Conservation (phyloP, 2,329 filamentous ascomycete species). For the Pseudocercospora cruenta region DNA sequence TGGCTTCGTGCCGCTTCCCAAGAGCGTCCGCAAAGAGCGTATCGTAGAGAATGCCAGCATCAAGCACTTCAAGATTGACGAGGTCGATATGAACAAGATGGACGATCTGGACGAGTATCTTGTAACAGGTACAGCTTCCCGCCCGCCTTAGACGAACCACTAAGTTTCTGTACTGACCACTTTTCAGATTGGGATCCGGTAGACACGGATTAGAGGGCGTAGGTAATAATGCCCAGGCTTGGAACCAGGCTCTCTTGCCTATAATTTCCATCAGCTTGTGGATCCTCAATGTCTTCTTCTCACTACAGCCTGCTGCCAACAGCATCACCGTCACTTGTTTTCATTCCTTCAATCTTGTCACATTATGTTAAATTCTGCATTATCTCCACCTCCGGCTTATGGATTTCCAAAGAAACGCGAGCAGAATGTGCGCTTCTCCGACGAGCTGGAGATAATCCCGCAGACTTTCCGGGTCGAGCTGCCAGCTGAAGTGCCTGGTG, state of each 20-base stretch:
- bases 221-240: not conserved
- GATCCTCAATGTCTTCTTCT: not conserved
- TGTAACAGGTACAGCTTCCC: constrained; percentile 65
- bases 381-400: not conserved
- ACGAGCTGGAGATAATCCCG: not conserved
- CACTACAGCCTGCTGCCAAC: not conserved
- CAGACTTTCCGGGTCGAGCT: not conserved
- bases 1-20: constrained; percentile 72
- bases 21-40: constrained; percentile 66
- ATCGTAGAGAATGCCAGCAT: constrained; percentile 69
- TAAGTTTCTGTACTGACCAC: constrained; percentile 15
- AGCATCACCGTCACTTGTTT: not conserved
- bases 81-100: constrained; percentile 65
- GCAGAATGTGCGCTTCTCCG: not conserved
- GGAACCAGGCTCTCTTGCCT: not conserved
- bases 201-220: constrained; percentile 30
- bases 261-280: not conserved
- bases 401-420: not conserved
- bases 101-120: constrained; percentile 71
- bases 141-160: not conserved
- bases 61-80: constrained; percentile 62
- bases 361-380: not conserved
- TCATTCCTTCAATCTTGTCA: not conserved
- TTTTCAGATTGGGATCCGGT: constrained; percentile 40
- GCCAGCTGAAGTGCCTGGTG: not conserved